phyloP scores from a whole-genome alignment of 1,284 basidiomycete genomes.

The Trametes polyzona region DNA sequence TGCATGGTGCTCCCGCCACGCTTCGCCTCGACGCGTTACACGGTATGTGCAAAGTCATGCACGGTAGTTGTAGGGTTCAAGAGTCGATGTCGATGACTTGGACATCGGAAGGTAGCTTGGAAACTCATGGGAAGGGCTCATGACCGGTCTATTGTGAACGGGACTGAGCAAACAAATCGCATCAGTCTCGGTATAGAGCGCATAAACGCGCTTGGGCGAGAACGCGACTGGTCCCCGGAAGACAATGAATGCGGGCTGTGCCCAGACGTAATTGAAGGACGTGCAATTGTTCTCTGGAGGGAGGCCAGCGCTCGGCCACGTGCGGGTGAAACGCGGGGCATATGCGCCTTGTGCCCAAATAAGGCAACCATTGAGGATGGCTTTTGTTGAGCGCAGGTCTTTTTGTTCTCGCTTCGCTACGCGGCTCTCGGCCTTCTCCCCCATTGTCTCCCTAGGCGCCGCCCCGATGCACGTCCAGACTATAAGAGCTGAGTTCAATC shows the following conservation, averaged over 20 bases:
- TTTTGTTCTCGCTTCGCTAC: conserved; percentile 42
- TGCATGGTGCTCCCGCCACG: no score
- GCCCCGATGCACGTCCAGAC: conserved; percentile 6
- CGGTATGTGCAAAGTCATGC: no score
- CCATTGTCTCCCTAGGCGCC: conserved; percentile 39
- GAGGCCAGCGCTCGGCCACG: conserved; percentile 20
- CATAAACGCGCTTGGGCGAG: conserved; percentile 13
- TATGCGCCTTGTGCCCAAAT: conserved; percentile 34
- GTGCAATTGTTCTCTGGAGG: conserved; percentile 29
- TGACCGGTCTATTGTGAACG: conserved; percentile 16
- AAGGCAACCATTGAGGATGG: conserved; percentile 30
- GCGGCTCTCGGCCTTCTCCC: conserved; percentile 22
- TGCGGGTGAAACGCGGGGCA: conserved; percentile 22
- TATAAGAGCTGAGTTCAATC: conserved; percentile 37
- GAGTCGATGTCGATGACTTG: background rate
- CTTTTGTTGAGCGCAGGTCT: conserved; percentile 33
- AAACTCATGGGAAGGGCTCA: background rate
- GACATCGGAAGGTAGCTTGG: background rate
- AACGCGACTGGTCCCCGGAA: background rate
- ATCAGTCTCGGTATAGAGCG: conserved; percentile 11
- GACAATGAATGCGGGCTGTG: conserved; percentile 25
- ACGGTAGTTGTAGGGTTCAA: no score
- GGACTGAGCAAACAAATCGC: conserved; percentile 11
- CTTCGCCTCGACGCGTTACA: no score
- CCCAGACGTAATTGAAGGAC: conserved; percentile 18